These are phyloP conservation scores for Mycena crocata DNA, from an alignment of 768 basidiomycete genomes.

Conservation along the genomic window DNA sequence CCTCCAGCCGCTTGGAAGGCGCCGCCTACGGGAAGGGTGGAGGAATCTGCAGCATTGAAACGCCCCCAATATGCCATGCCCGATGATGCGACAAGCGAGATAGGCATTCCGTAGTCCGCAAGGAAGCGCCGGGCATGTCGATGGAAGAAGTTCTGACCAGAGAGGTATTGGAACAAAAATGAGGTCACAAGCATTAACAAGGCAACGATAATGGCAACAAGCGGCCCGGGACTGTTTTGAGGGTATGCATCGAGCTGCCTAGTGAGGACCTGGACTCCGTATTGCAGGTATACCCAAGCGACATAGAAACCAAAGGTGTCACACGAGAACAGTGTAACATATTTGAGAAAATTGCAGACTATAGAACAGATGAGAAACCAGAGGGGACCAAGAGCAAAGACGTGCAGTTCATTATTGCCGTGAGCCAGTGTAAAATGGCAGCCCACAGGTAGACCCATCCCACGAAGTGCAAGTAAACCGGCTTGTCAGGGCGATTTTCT, in stretches of 20 bases:
- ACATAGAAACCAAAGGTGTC: constrained; percentile 96
- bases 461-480: constrained; percentile 85
- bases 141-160: constrained; percentile 75
- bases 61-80: constrained; percentile 90
- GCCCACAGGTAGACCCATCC: constrained; percentile 96
- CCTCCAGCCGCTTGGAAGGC: constrained; percentile 80
- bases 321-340: constrained; percentile 91
- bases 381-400: constrained; percentile 33
- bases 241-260: constrained; percentile 67
- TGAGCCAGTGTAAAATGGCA: constrained; percentile 87
- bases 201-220: constrained; percentile 79
- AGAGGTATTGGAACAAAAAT: constrained; percentile 78
- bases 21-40: constrained; percentile 74
- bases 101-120: constrained; percentile 92
- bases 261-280: constrained; percentile 83
- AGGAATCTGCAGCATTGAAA: constrained; percentile 69
- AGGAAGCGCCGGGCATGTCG: constrained; percentile 80
- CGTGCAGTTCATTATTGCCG: constrained; percentile 82
- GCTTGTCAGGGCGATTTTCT: constrained; percentile 64
- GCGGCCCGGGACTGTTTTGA: constrained; percentile 57
- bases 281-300: constrained; percentile 90
- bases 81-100: constrained; percentile 80
- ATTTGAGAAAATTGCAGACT: constrained; percentile 89
- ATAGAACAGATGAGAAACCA: constrained; percentile 14
- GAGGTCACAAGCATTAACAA: constrained; percentile 80